These are phyloP conservation scores for Talaromyces marneffei DNA, from an alignment of 2,329 filamentous ascomycete species.

Conservation along the genomic window DNA sequence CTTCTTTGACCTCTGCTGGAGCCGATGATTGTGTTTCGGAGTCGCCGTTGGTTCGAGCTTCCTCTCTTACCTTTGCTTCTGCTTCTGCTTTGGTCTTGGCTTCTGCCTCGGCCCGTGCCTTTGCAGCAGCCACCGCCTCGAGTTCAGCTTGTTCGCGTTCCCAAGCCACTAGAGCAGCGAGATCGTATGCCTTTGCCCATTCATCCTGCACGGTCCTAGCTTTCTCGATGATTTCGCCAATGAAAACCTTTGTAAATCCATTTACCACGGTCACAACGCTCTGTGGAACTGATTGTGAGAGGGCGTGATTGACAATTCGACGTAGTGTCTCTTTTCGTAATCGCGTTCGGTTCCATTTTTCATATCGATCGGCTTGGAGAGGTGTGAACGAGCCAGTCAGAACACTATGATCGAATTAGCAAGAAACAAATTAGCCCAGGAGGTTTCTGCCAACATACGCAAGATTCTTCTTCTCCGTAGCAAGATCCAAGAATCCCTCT, in stretches of 20 bases:
- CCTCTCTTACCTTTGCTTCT: not conserved
- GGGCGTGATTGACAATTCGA: constrained; percentile 59
- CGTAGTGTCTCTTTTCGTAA: constrained; percentile 47
- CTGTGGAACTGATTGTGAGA: constrained; percentile 60
- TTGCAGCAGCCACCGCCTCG: constrained; percentile 21
- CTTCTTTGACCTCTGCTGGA: constrained; percentile 2
- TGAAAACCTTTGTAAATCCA: constrained; percentile 61
- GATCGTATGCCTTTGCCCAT: constrained; percentile 46
- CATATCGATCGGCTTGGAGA: constrained; percentile 45
- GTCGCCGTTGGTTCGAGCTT: not conserved
- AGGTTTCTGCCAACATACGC: constrained; percentile 31
- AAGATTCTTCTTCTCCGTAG: constrained; percentile 48
- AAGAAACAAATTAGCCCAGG: not conserved
- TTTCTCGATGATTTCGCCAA: constrained; percentile 60
- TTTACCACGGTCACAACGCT: constrained; percentile 60
- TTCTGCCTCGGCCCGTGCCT: constrained; percentile 30
- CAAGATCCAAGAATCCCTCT: constrained; percentile 43
- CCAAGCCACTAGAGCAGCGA: constrained; percentile 50
- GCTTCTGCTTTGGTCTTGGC: constrained; percentile 19
- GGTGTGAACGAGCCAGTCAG: constrained; percentile 44
- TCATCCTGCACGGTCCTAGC: constrained; percentile 57
- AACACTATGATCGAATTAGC: constrained; percentile 31
- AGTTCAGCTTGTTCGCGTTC: constrained; percentile 52
- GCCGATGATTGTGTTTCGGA: not conserved
- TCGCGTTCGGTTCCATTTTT: constrained; percentile 46